Base-by-base conservation (phyloP, 2,329 filamentous ascomycete genomes). In the Colletotrichum magnum region DNA sequence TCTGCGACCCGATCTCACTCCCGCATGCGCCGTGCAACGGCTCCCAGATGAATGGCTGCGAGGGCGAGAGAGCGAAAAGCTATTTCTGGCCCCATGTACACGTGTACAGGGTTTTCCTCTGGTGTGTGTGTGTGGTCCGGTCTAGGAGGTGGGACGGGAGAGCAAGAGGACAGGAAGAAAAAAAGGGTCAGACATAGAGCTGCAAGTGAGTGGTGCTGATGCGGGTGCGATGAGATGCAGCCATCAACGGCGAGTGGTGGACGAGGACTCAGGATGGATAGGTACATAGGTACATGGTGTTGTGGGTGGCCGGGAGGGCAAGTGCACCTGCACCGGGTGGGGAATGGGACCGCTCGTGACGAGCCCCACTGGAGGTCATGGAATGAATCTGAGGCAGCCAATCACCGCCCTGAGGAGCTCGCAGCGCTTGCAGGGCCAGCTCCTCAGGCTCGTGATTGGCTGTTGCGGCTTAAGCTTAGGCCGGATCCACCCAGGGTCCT, bases 361-460 rank as follows among this genome's bases (percentile, higher is more conserved):
- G 48, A 58, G 43, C 32, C 36, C 62, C 66, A 60, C 57, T 36
- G 16, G 2, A 28, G 28, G 28, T 66, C 18, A 61, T 66, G 43
- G 51, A 58, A 54, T 60, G 58, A 69, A 65, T 70, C 71, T 74
- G 71, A 74, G 66, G 74, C 63, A 72, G 71, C 76, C 73, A 77
- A 77, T 77, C 71, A 71, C 68, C 68, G 5, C 43, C 68, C 72
- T 74, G 72, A 62, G 15, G 18, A 59, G 68, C 59, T 64, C 66
- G 63, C 73, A 72, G 75, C 75, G 75, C 75, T 71, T 70, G 74
- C 69, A 72, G 71, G 73, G 73, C 50, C 15, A 74, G 75, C 70
- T 75, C 74, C 18, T 75, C 75, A 74, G 62, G 71, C 58, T n/a
- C 54, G 39, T 79, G 75, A 81, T 81, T 82, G 79, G 80, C 41